phyloP scores from a whole-genome alignment of 2,329 filamentous ascomycete species.

The Penicillium digitatum region DNA sequence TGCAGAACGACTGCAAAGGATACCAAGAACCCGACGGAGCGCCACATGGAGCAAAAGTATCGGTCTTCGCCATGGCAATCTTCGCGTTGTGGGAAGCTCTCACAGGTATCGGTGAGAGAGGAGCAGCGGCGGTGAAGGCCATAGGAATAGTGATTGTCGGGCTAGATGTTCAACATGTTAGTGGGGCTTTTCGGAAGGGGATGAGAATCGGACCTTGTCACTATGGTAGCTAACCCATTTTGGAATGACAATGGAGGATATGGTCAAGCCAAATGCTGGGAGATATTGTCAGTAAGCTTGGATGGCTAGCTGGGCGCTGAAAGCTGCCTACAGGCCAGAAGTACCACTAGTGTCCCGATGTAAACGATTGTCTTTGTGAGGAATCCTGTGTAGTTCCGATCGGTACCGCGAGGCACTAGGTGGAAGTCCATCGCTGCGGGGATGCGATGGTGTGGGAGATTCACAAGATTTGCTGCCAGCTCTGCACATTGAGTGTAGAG shows the following conservation, averaged over 20 bases:
- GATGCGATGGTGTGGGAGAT: not conserved
- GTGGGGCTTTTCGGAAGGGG: not conserved
- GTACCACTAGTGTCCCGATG: slow-evolving; percentile 41
- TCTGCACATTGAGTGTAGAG: slow-evolving; percentile 2
- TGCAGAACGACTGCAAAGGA: slow-evolving; percentile 79
- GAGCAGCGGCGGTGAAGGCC: slow-evolving; percentile 81
- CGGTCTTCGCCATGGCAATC: slow-evolving; percentile 65
- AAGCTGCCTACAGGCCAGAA: slow-evolving; percentile 40
- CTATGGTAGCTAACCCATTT: slow-evolving; percentile 49
- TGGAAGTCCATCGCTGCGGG: slow-evolving; percentile 39
- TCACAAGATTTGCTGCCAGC: not conserved
- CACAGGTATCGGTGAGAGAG: slow-evolving; percentile 55
- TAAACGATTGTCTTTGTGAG: slow-evolving; percentile 50
- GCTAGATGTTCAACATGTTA: slow-evolving; percentile 18
- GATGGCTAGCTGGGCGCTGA: not conserved
- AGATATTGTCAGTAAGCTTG: not conserved
- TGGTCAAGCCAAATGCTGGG: slow-evolving; percentile 44
- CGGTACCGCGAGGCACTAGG: slow-evolving; percentile 42
- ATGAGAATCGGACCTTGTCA: slow-evolving; percentile 34
- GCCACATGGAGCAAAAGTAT: slow-evolving; percentile 90
- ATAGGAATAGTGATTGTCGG: slow-evolving; percentile 60
- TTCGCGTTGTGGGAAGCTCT: slow-evolving; percentile 61
- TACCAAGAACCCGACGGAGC: slow-evolving; percentile 81
- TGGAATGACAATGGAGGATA: slow-evolving; percentile 46
- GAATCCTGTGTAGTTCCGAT: slow-evolving; percentile 47